A percentile compares a stretch with the other conserved stretches of the same genome.
Conservation (phyloP, 192 early-diverging fungal genomes). For the Gryganskiella cystojenkinii region DNA sequence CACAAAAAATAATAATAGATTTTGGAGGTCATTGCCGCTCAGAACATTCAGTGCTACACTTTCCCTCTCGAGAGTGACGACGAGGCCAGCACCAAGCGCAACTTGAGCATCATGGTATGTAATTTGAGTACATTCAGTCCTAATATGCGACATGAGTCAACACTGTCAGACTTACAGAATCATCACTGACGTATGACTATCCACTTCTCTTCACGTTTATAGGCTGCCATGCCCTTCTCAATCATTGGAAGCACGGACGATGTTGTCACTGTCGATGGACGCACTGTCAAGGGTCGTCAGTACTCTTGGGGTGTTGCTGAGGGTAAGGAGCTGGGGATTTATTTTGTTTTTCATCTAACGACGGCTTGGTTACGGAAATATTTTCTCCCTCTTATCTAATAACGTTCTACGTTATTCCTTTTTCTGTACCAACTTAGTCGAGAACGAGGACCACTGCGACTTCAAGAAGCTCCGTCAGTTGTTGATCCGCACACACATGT, state of each 20-base stretch:
- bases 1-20: constrained; percentile 60
- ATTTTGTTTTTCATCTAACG: too few species aligned
- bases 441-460: constrained; percentile 97
- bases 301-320: constrained; percentile 99
- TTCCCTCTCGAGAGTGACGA: constrained; percentile 93
- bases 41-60: constrained; percentile 93
- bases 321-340: too few species aligned
- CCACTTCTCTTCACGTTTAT: constrained; percentile 7
- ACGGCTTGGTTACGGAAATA: too few species aligned
- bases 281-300: constrained; percentile 93
- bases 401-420: too few species aligned
- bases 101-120: constrained; percentile 82
- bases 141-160: constrained; percentile 12
- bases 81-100: constrained; percentile 78
- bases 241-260: constrained; percentile 94
- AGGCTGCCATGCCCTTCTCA: constrained; percentile 93
- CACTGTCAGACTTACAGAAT: constrained; percentile 3
- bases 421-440: constrained; percentile 60
- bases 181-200: neutral
- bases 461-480: constrained; percentile 96
- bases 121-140: neutral
- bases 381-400: too few species aligned
- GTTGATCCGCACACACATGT: constrained; percentile 96
- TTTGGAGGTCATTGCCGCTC: constrained; percentile 89
- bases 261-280: constrained; percentile 83